These are phyloP conservation scores for Penicillium mononematosum DNA, from an alignment of 495 filamentous ascomycete genomes.

Conservation along the genomic window DNA sequence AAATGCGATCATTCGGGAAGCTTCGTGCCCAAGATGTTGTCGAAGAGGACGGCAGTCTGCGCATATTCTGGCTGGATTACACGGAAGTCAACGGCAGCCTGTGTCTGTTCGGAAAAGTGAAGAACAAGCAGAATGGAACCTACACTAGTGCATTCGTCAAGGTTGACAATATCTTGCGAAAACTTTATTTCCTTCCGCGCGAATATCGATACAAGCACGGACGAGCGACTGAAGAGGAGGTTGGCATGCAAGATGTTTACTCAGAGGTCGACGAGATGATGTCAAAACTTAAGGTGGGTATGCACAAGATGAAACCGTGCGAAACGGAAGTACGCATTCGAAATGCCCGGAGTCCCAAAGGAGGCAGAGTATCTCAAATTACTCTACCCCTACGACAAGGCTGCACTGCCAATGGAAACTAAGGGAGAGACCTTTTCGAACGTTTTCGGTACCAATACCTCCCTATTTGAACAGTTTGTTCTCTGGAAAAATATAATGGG, in stretches of 20 bases:
- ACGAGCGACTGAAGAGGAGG: slow-evolving; percentile 70
- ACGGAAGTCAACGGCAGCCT: slow-evolving; percentile 89
- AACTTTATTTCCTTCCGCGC: slow-evolving; percentile 89
- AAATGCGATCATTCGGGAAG: slow-evolving; percentile 69
- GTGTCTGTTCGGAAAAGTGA: slow-evolving; percentile 94
- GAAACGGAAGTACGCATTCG: slow-evolving; percentile 93
- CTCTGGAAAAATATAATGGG: slow-evolving; percentile 98
- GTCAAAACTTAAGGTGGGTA: slow-evolving; percentile 74
- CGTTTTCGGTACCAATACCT: slow-evolving; percentile 91
- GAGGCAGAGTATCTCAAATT: slow-evolving; percentile 91
- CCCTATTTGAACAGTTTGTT: slow-evolving; percentile 96
- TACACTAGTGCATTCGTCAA: slow-evolving; percentile 95
- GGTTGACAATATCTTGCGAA: slow-evolving; percentile 89
- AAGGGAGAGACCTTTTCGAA: slow-evolving; percentile 90
- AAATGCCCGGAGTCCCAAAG: slow-evolving; percentile 80
- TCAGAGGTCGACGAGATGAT: slow-evolving; percentile 82
- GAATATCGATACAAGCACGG: slow-evolving; percentile 63
- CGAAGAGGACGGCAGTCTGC: slow-evolving; percentile 86
- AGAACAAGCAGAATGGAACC: slow-evolving; percentile 74
- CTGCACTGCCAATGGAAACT: slow-evolving; percentile 64
- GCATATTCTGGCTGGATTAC: slow-evolving; percentile 97
- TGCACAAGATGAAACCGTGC: slow-evolving; percentile 91
- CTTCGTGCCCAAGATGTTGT: slow-evolving; percentile 74
- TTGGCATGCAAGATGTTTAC: slow-evolving; percentile 88
- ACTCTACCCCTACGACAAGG: slow-evolving; percentile 84